phyloP scores from a whole-genome alignment of 345 rosid species.

The Sisymbrium altissimum region DNA sequence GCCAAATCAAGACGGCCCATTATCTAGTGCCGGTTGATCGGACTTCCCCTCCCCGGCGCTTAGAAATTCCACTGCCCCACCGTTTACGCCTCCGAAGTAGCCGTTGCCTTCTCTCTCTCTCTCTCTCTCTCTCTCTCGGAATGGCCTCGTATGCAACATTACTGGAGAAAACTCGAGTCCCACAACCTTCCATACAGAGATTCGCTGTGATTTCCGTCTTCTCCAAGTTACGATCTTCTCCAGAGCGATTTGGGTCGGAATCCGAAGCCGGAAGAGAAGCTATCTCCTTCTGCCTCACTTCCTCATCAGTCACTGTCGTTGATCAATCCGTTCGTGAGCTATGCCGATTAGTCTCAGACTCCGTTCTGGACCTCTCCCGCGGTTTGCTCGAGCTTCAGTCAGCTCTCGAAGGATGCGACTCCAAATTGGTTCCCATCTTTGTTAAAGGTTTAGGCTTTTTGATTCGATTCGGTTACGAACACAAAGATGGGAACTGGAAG shows the following conservation, averaged over 20 bases:
- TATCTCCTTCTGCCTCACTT: conserved; percentile 62
- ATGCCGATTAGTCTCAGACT: conserved; percentile 70
- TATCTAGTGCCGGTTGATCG: neutral
- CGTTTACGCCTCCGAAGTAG: neutral
- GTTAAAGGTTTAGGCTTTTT: conserved; percentile 72
- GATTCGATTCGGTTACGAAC: conserved; percentile 50
- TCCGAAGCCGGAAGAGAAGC: conserved; percentile 64
- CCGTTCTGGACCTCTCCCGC: conserved; percentile 47
- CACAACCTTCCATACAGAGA: conserved; percentile 81
- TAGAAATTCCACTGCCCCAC: neutral
- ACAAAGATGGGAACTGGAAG: conserved; percentile 50
- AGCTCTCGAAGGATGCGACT: conserved; percentile 71
- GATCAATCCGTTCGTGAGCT: conserved; percentile 91
- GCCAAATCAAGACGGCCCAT: conserved; percentile 5
- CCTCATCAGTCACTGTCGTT: conserved; percentile 61
- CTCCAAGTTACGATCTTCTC: conserved; percentile 75
- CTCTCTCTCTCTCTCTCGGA: neutral
- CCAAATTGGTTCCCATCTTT: conserved; percentile 47
- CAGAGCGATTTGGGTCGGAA: too few species aligned
- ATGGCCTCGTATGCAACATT: conserved; percentile 67
- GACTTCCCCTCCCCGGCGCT: neutral
- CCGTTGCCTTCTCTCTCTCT: conserved; percentile 4
- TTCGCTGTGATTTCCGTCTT: conserved; percentile 72
- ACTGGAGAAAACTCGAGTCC: conserved; percentile 67
- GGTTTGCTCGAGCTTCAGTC: conserved; percentile 83